A percentile compares a stretch with the other conserved stretches of the same genome.
phyloP scores from a whole-genome alignment of 805 yeast genomes.

The Metschnikowia rubicola region DNA sequence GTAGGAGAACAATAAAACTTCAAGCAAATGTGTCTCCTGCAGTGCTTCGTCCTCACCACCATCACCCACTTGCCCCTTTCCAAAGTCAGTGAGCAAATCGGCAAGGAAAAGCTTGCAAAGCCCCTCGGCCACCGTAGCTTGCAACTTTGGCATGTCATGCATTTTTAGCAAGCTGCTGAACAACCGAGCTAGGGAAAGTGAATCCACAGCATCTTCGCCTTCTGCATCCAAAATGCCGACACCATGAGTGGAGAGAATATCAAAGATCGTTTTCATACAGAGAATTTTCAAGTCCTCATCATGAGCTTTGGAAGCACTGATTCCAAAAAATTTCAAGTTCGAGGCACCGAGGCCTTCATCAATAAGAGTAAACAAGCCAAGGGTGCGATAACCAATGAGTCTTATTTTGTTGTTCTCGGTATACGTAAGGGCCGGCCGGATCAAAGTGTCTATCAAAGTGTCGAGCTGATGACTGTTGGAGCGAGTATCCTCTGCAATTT shows the following conservation, averaged over 20 bases:
- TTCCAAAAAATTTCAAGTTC: slow-evolving; percentile 62
- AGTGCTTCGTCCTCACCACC: slow-evolving; percentile 22
- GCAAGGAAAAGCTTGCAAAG: slow-evolving; percentile 78
- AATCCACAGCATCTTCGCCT: slow-evolving; percentile 53
- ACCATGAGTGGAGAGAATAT: slow-evolving; percentile 77
- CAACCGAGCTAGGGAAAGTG: slow-evolving; percentile 62
- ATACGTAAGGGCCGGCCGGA: slow-evolving; percentile 64
- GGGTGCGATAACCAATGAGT: slow-evolving; percentile 68
- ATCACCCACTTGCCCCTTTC: slow-evolving; percentile 11
- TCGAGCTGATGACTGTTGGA: slow-evolving; percentile 62
- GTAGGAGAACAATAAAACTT: slow-evolving; percentile 66
- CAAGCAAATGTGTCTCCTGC: slow-evolving; percentile 48
- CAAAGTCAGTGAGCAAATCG: slow-evolving; percentile 60
- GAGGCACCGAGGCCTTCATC: slow-evolving; percentile 62
- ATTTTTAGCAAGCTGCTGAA: slow-evolving; percentile 64
- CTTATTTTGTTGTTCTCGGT: slow-evolving; percentile 47
- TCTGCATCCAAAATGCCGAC: slow-evolving; percentile 56
- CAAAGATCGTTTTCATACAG: slow-evolving; percentile 70
- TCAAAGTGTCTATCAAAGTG: slow-evolving; percentile 70
- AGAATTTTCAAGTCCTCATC: slow-evolving; percentile 58
- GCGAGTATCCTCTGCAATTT: slow-evolving; percentile 60
- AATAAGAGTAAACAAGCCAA: slow-evolving; percentile 76
- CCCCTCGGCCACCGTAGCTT: slow-evolving; percentile 82
- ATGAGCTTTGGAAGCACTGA: slow-evolving; percentile 60
- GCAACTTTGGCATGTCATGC: slow-evolving; percentile 58